Percentiles rank a stretch among this genome's conserved stretches.
Conservation (phyloP, 2,329 filamentous ascomycete genomes). For the Penicillium concentricum region DNA sequence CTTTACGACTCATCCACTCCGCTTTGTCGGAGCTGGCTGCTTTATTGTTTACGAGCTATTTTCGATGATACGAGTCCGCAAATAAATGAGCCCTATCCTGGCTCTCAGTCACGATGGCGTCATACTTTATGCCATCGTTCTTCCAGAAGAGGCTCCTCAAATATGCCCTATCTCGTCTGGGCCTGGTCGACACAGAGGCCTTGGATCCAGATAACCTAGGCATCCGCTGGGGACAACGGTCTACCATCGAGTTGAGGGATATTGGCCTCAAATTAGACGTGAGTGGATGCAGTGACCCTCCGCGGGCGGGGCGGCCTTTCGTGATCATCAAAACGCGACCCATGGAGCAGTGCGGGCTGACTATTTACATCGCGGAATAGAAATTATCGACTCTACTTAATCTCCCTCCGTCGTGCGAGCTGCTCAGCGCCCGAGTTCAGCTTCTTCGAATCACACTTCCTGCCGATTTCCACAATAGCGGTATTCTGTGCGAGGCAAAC, state of each 20-base stretch:
- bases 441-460: constrained; percentile 79
- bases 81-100: constrained; percentile 29
- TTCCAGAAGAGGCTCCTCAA: constrained; percentile 85
- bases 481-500: constrained; percentile 77
- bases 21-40: constrained; percentile 5
- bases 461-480: constrained; percentile 81
- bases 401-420: constrained; percentile 68
- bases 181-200: constrained; percentile 83
- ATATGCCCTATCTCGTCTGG: constrained; percentile 78
- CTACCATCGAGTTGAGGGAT: constrained; percentile 81
- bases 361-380: constrained; percentile 46
- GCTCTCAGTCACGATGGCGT: constrained; percentile 59
- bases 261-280: constrained; percentile 78
- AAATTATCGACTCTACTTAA: constrained; percentile 74
- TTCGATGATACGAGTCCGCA: constrained; percentile 29
- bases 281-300: constrained; percentile 29
- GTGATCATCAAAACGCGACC: constrained; percentile 1
- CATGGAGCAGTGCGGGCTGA: constrained; percentile 22
- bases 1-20: constrained; percentile 8
- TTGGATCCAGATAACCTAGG: constrained; percentile 84
- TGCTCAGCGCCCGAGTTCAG: constrained; percentile 72
- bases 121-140: constrained; percentile 71
- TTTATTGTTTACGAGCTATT: constrained; percentile 17
- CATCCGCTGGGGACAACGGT: constrained; percentile 76
- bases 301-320: constrained; percentile 3